Evolutionary conservation across 352 stramenopile species (phyloP).

Genomic region (Phytophthora hibernalis): DNA sequence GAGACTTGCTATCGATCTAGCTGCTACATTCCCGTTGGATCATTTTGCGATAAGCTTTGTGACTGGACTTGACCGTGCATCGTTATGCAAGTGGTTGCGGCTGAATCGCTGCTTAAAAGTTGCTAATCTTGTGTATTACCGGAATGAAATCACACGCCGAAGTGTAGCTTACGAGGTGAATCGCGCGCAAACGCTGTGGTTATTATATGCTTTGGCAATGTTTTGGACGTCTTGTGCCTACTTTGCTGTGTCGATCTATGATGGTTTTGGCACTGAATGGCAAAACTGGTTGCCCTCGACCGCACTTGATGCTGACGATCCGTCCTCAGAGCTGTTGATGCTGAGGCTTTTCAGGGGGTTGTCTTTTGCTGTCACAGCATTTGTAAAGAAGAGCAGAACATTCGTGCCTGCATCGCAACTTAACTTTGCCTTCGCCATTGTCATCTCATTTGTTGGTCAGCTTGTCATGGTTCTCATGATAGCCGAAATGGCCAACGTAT

Average conservation of each 20-base stretch:
- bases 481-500: conserved; percentile 70
- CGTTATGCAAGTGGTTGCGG: conserved; percentile 46
- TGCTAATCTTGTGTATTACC: conserved; percentile 60
- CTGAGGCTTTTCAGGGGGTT: conserved; percentile 57
- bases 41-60: conserved; percentile 44
- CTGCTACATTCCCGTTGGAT: conserved; percentile 59
- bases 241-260: conserved; percentile 63
- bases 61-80: conserved; percentile 6
- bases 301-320: conserved; percentile 39
- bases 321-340: conserved; percentile 40
- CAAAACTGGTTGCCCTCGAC: conserved; percentile 57
- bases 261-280: conserved; percentile 60
- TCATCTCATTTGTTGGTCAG: conserved; percentile 60
- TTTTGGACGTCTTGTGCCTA: conserved; percentile 75
- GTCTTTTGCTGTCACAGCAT: conserved; percentile 59
- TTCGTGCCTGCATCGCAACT: conserved; percentile 52
- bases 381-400: conserved; percentile 68
- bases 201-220: conserved; percentile 65
- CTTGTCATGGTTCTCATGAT: conserved; percentile 84
- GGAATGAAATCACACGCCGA: conserved; percentile 65
- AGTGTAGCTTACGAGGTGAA: conserved; percentile 71
- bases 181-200: conserved; percentile 56
- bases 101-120: conserved; percentile 70
- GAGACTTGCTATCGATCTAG: conserved; percentile 46
- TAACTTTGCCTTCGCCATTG: conserved; percentile 59